Base-by-base conservation (phyloP, 2,329 filamentous ascomycete genomes). In the Aspergillus ochraceus region DNA sequence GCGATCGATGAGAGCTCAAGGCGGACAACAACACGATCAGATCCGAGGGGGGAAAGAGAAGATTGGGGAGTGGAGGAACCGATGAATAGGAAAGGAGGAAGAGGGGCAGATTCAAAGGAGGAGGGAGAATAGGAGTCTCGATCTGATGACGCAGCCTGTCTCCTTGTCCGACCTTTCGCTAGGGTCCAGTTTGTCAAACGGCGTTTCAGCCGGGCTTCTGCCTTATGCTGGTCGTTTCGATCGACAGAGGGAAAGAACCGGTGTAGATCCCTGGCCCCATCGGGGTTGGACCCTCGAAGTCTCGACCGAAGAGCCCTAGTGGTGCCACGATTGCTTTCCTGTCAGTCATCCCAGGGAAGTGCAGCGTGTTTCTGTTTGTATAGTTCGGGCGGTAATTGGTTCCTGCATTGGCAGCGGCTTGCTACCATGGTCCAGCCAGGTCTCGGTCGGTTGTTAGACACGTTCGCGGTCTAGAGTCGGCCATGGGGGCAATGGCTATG, bases 121-220 rank as follows among this genome's bases (percentile, higher is more conserved):
- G 39, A 24, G 24, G 11, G 24, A 22, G 52, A 55, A 54, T 46
- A 47, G 50, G 49, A 62, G 60, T 55, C 60, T 63, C 54, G 26
- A 45, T 46, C 32, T 26, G 62, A 66, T 65, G 64, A 66, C 64
- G 64, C 64, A 66, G 62, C 57, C 59, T 49, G 51, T 56, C 55
- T 57, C 26, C 26, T 36, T 36, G 32, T 50, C 52, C 30, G 61
- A 52, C 49, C 55, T 47, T 36, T 49, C 36, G 36, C 14, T 42
- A 4, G 36, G 14, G 36, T 42, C 36, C 36, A 17, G 36, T 42
- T 42, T 42, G 17, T 42, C 36, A 42, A 29, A 42, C 36, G 36
- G 36, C 36, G 36, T 42, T 42, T 42, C 36, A 42, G 36, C 32
- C 12, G 32, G 11, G 17, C 6, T 51, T 56, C 59, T 57, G 39